A percentile compares a stretch with the other conserved stretches of the same genome.
phyloP scores from a whole-genome alignment of 345 rosid species.

The Lepidium didymum region DNA sequence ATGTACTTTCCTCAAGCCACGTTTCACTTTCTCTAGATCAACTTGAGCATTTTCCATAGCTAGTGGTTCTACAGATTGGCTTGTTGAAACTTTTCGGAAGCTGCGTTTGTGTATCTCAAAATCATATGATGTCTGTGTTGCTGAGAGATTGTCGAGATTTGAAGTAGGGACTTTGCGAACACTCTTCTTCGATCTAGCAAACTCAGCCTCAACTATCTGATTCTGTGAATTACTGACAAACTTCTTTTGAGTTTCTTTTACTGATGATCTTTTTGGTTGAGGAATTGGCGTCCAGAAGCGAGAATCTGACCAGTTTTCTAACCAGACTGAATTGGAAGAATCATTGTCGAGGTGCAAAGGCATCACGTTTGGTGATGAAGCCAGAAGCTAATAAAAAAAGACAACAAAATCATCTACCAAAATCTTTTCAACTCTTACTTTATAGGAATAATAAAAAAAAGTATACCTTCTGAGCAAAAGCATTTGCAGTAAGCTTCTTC shows the following conservation, averaged over 20 bases:
- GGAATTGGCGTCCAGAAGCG: slow-evolving; percentile 65
- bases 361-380: slow-evolving; percentile 58
- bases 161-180: slow-evolving; percentile 52
- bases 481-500: slow-evolving; percentile 49
- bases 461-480: slow-evolving; percentile 65
- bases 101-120: slow-evolving; percentile 66
- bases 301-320: slow-evolving; percentile 72
- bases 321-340: slow-evolving; percentile 51
- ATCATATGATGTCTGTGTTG: slow-evolving; percentile 39
- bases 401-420: slow-evolving; percentile 13
- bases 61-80: slow-evolving; percentile 40
- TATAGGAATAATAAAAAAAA: not conserved
- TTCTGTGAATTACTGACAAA: slow-evolving; percentile 35
- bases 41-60: slow-evolving; percentile 56
- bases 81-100: slow-evolving; percentile 46
- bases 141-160: slow-evolving; percentile 35
- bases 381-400: slow-evolving; percentile 51
- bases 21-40: slow-evolving; percentile 88
- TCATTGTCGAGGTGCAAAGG: slow-evolving; percentile 48
- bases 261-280: slow-evolving; percentile 42
- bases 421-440: not conserved
- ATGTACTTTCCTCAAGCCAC: slow-evolving; percentile 76
- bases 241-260: slow-evolving; percentile 51
- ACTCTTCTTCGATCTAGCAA: slow-evolving; percentile 54
- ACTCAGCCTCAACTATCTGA: slow-evolving; percentile 47